Evolutionary conservation across 1,139 yeast species (phyloP).

Genomic region (Pichia sp.): DNA sequence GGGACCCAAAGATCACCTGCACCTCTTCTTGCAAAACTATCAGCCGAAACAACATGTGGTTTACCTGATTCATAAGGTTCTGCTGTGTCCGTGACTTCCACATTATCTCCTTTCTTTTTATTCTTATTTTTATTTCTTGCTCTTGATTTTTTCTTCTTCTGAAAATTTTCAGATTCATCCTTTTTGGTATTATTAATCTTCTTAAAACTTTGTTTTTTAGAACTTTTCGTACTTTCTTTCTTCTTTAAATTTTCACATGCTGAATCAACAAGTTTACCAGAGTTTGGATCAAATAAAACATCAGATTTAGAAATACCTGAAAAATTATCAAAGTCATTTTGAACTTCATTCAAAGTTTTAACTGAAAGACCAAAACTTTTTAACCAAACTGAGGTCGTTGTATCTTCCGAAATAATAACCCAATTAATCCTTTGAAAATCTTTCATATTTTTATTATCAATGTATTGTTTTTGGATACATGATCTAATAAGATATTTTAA

Average conservation of each 20-base stretch:
- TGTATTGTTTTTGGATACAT: conserved; percentile 41
- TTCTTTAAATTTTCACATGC: not conserved
- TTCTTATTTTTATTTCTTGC: conserved; percentile 27
- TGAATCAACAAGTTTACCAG: conserved; percentile 7
- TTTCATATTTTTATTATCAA: conserved; percentile 29
- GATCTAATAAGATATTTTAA: conserved; percentile 45
- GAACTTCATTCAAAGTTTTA: conserved; percentile 48
- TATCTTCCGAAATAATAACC: conserved; percentile 52
- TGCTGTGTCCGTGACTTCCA: not conserved
- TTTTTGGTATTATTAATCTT: not conserved
- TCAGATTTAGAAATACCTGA: conserved; percentile 3
- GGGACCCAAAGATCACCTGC: conserved; percentile 29
- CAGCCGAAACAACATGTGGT: conserved; percentile 1
- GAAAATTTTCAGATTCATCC: not conserved
- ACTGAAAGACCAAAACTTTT: conserved; percentile 47
- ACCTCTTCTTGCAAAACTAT: conserved; percentile 43
- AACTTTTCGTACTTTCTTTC: not conserved
- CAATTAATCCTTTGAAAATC: conserved; percentile 32
- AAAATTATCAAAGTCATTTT: conserved; percentile 22
- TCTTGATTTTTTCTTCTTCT: not conserved
- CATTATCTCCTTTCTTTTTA: not conserved
- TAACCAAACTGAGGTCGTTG: conserved; percentile 49
- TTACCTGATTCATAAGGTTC: not conserved
- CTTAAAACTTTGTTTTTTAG: not conserved
- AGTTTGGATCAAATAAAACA: conserved; percentile 12